phyloP scores from a whole-genome alignment of 352 stramenopile species.

The Proteromonas lacertae region DNA sequence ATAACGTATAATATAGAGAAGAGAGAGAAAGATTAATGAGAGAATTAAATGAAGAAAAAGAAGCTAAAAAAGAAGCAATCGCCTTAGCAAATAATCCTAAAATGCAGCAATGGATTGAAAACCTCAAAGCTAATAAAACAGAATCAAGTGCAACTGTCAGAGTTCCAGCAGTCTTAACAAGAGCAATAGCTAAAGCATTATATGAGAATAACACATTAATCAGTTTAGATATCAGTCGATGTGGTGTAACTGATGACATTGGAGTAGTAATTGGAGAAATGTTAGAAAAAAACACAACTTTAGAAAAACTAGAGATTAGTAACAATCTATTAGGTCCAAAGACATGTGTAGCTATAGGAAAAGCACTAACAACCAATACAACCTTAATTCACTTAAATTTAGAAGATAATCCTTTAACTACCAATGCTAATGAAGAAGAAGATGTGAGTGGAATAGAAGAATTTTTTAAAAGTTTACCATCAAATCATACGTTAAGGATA shows the following conservation, averaged over 20 bases:
- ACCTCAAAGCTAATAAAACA: conserved; percentile 5
- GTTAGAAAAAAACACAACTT: conserved; percentile 13
- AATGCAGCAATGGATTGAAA: conserved; percentile 5
- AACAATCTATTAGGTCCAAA: conserved; percentile 14
- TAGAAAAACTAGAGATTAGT: conserved; percentile 17
- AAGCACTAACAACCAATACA: conserved; percentile 13
- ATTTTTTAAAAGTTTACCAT: too few relatives aligned
- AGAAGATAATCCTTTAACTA: conserved; percentile 6
- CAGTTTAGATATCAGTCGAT: conserved; percentile 15
- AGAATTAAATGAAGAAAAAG: conserved; percentile 8
- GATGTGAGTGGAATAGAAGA: conserved; percentile 2
- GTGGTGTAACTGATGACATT: conserved; percentile 14
- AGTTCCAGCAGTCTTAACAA: conserved; percentile 12
- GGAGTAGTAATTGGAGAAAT: conserved; percentile 15
- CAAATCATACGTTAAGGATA: too few relatives aligned
- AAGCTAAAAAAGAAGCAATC: conserved; percentile 9
- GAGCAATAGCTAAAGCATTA: conserved; percentile 16
- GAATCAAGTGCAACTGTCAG: conserved; percentile 4
- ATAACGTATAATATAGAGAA: too few relatives aligned
- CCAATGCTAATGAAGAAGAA: conserved; percentile 1
- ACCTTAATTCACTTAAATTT: conserved; percentile 10
- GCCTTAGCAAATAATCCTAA: conserved; percentile 4
- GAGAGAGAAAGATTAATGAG: too few relatives aligned
- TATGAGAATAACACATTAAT: conserved; percentile 15
- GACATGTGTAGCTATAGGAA: conserved; percentile 13